A percentile compares a stretch with the other conserved stretches of the same genome.
phyloP scores from a whole-genome alignment of 305 asterid species.

The Solanum aculeatissimum region DNA sequence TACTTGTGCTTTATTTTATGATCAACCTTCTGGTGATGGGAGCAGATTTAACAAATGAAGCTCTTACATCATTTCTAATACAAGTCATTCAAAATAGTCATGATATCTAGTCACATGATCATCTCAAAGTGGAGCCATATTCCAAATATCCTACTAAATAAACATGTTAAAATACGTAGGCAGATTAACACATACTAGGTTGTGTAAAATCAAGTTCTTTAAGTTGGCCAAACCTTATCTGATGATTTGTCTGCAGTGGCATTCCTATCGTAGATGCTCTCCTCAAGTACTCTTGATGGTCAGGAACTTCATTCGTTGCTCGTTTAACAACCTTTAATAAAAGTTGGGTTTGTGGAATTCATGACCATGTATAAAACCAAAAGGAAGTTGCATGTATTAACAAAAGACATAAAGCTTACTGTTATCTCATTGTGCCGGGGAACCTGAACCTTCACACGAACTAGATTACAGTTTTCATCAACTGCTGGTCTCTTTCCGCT shows the following conservation, averaged over 20 bases:
- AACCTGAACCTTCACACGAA: conserved; percentile 19
- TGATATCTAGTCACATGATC: neutral
- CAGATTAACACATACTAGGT: neutral
- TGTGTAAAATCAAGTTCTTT: conserved; percentile 2
- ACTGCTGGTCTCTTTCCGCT: conserved; percentile 18
- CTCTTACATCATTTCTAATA: neutral
- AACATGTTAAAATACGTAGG: neutral
- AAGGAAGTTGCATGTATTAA: neutral
- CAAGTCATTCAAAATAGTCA: neutral
- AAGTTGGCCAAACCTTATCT: conserved; percentile 34
- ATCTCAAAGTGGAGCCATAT: neutral
- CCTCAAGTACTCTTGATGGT: conserved; percentile 24
- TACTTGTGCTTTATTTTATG: neutral
- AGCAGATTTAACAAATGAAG: neutral
- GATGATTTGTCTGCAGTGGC: conserved; percentile 27
- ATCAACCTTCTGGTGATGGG: neutral
- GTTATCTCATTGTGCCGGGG: conserved; percentile 24
- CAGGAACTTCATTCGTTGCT: conserved; percentile 22
- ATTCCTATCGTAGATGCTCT: conserved; percentile 24
- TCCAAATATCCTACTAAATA: neutral
- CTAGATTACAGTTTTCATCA: conserved; percentile 23
- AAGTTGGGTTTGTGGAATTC: neutral
- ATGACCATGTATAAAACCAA: neutral
- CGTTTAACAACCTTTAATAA: conserved; percentile 38
- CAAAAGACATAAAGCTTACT: conserved; percentile 16